Evolutionary conservation across 2,329 filamentous ascomycete genomes (phyloP).

Genomic region (Trichoderma koningiopsis): DNA sequence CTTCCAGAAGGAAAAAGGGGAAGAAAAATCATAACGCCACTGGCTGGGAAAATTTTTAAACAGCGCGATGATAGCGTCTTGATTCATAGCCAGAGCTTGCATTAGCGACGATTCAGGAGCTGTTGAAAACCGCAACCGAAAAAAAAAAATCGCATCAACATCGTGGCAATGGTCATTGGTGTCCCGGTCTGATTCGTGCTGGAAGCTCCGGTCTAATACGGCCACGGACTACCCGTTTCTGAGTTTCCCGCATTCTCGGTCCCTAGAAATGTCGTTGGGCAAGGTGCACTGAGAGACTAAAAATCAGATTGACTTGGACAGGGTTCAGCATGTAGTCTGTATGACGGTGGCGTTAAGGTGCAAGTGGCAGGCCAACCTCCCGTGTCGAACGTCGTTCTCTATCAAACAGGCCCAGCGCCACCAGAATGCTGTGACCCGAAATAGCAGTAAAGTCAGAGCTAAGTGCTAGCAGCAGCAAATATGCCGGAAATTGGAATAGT

Average conservation of each 20-base stretch:
- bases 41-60: not conserved
- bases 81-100: slow-evolving; percentile 4
- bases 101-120: not conserved
- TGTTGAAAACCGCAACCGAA: not conserved
- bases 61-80: not conserved
- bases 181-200: not conserved
- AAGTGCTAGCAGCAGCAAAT: slow-evolving; percentile 1
- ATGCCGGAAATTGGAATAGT: not conserved
- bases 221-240: not conserved
- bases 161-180: not conserved
- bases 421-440: not conserved
- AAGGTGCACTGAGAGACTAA: not conserved
- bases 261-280: not conserved
- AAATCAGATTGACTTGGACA: not conserved
- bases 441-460: not conserved
- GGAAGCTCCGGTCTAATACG: not conserved
- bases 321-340: not conserved
- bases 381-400: slow-evolving; percentile 4
- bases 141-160: not conserved
- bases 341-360: slow-evolving; percentile 17
- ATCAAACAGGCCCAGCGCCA: slow-evolving; percentile 3
- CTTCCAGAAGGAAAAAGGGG: not conserved
- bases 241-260: not conserved
- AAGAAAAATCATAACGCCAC: slow-evolving; percentile 14
- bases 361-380: slow-evolving; percentile 9